Conservation (phyloP, 2,329 filamentous ascomycete species). For the Reticulascus tulasneorum region DNA sequence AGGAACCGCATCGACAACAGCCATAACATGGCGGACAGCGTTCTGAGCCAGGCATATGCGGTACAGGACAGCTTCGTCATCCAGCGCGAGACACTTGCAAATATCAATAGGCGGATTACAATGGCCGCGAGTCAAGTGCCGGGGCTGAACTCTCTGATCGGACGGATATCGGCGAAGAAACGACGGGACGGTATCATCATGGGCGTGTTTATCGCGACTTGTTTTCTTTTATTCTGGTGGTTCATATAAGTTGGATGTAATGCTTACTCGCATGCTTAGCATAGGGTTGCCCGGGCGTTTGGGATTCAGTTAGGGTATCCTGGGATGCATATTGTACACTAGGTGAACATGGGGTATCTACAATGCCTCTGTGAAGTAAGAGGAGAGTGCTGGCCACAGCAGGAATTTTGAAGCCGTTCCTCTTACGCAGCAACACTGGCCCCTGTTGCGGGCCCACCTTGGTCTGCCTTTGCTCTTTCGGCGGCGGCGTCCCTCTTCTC, state of each 20-base stretch:
- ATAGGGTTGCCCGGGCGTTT: conserved; percentile 14
- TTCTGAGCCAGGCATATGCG: conserved; percentile 92
- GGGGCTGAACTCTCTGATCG: conserved; percentile 87
- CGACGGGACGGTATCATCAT: conserved; percentile 92
- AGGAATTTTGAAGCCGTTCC: too few relatives aligned
- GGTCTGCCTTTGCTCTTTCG: conserved; percentile 2
- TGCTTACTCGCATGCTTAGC: conserved; percentile 1
- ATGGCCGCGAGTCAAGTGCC: conserved; percentile 87
- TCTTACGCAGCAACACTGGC: too few relatives aligned
- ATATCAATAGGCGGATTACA: conserved; percentile 87
- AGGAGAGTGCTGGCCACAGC: too few relatives aligned
- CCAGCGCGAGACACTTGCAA: conserved; percentile 83
- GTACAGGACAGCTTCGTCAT: conserved; percentile 87
- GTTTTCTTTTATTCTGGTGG: conserved; percentile 81
- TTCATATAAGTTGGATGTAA: conserved; percentile 51
- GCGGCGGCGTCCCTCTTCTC: conserved; percentile 27
- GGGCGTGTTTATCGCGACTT: conserved; percentile 85
- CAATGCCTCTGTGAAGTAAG: too few relatives aligned
- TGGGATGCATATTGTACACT: conserved; percentile 15
- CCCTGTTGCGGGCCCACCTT: too few relatives aligned
- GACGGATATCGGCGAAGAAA: conserved; percentile 90
- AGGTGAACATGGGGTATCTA: conserved; percentile 13
- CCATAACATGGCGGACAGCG: conserved; percentile 82
- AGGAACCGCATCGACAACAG: conserved; percentile 80
- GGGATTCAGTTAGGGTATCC: conserved; percentile 9